These are phyloP conservation scores for Skeletonema grethae DNA, from an alignment of 108 stramenopile genomes.

Conservation along the genomic window DNA sequence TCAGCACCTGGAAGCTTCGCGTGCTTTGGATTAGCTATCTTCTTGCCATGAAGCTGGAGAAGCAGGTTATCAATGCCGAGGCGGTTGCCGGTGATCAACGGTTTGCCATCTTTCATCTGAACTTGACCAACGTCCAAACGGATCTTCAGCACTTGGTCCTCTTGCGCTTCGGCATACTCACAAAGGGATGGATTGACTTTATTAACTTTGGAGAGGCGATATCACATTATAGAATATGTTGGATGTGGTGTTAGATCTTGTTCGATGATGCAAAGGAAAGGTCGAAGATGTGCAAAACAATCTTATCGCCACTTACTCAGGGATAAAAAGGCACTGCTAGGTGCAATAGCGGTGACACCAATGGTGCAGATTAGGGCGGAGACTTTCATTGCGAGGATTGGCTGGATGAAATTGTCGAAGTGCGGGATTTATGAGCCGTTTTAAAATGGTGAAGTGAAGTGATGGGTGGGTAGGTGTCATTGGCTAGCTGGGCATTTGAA, in stretches of 20 bases:
- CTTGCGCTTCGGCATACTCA: constrained; percentile 38
- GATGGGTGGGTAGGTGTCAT: no score
- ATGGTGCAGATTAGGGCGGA: neutral
- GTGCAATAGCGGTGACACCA: neutral
- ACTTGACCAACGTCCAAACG: constrained; percentile 44
- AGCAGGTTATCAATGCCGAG: constrained; percentile 42
- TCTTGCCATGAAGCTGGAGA: constrained; percentile 35
- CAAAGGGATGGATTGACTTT: constrained; percentile 37
- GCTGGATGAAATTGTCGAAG: neutral
- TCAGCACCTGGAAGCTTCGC: constrained; percentile 60
- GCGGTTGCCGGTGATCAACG: constrained; percentile 16
- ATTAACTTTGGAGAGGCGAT: constrained; percentile 19
- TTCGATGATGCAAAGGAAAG: neutral
- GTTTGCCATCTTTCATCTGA: constrained; percentile 3
- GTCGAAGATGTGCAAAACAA: neutral
- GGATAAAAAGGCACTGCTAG: neutral
- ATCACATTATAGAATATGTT: neutral
- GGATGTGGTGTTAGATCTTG: neutral
- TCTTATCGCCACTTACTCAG: neutral
- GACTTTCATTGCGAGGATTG: neutral
- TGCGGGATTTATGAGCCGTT: no score
- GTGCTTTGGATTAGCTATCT: constrained; percentile 22
- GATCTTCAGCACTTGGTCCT: constrained; percentile 38
- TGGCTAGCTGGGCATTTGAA: no score
- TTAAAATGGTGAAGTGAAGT: no score